Evolutionary conservation across 2,329 filamentous ascomycete species (phyloP).

Genomic region (Rhynchosporium graminicola): DNA sequence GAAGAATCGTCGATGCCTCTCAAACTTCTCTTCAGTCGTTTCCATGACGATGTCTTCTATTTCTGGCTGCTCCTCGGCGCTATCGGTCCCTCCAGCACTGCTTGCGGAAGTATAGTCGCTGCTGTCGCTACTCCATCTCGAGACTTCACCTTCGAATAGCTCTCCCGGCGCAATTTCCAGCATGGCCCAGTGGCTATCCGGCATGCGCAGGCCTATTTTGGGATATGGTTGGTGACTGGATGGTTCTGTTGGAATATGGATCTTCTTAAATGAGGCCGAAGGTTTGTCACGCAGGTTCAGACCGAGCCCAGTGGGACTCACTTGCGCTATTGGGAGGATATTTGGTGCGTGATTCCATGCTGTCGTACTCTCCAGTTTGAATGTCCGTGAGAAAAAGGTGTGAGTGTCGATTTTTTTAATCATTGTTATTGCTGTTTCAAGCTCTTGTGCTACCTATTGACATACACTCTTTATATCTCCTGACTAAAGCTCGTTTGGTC

Average conservation of each 20-base stretch:
- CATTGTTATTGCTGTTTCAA: not conserved
- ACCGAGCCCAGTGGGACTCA: not conserved
- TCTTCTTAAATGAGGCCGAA: not conserved
- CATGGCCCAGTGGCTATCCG: not conserved
- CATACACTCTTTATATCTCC: too few relatives aligned
- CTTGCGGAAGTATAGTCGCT: constrained; percentile 1
- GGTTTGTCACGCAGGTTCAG: not conserved
- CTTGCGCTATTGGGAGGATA: not conserved
- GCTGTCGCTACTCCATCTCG: constrained; percentile 13
- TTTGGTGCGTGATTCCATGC: not conserved
- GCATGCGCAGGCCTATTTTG: not conserved
- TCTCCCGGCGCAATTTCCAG: not conserved
- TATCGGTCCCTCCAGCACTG: not conserved
- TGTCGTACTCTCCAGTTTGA: not conserved
- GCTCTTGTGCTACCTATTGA: not conserved
- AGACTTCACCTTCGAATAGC: not conserved
- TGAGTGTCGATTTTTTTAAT: not conserved
- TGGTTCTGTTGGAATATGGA: too few relatives aligned
- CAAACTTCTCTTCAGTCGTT: constrained; percentile 23
- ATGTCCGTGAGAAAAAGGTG: not conserved
- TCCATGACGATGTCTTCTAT: constrained; percentile 10
- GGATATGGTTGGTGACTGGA: too few relatives aligned
- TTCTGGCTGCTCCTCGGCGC: not conserved
- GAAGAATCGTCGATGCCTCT: constrained; percentile 27
- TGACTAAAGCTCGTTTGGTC: not conserved